Evolutionary conservation across 495 filamentous ascomycete species (phyloP).

Genomic region (Talaromyces trachyspermus): DNA sequence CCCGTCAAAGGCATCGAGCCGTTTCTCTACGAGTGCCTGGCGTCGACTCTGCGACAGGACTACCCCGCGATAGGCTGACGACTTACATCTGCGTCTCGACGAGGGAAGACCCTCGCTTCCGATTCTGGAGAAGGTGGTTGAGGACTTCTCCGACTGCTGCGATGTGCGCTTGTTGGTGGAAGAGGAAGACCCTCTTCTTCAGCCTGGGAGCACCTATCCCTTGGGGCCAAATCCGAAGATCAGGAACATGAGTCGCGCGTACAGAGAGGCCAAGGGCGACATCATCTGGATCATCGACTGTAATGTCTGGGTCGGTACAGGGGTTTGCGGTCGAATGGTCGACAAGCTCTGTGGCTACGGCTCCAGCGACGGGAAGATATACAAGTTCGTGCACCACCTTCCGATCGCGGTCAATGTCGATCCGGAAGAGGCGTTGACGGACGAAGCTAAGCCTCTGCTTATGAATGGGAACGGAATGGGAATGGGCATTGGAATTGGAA

Average conservation of each 20-base stretch:
- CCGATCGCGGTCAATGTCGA: constrained; percentile 75
- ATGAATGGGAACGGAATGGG: constrained; percentile 9
- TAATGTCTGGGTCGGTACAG: constrained; percentile 85
- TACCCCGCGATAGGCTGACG: constrained; percentile 76
- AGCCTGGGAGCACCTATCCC: constrained; percentile 41
- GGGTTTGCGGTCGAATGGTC: constrained; percentile 78
- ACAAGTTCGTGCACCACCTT: constrained; percentile 95
- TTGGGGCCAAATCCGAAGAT: constrained; percentile 98
- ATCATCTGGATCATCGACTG: constrained; percentile 94
- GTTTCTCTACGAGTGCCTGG: constrained; percentile 83
- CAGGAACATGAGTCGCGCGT: constrained; percentile 90
- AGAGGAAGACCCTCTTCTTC: constrained; percentile 73
- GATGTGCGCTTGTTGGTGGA: constrained; percentile 77
- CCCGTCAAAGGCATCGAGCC: constrained; percentile 91
- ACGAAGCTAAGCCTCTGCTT: constrained; percentile 38
- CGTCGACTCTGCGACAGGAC: constrained; percentile 76
- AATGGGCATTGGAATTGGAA: too few species aligned
- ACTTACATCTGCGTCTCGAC: constrained; percentile 78
- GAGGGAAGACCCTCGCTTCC: constrained; percentile 69
- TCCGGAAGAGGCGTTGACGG: constrained; percentile 19
- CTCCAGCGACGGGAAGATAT: constrained; percentile 43
- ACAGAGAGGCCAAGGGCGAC: constrained; percentile 87
- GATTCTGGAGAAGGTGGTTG: constrained; percentile 59
- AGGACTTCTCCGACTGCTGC: constrained; percentile 56
- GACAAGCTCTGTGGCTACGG: constrained; percentile 69